Evolutionary conservation across 2,329 filamentous ascomycete species (phyloP).

Genomic region (Apiospora phragmitis): DNA sequence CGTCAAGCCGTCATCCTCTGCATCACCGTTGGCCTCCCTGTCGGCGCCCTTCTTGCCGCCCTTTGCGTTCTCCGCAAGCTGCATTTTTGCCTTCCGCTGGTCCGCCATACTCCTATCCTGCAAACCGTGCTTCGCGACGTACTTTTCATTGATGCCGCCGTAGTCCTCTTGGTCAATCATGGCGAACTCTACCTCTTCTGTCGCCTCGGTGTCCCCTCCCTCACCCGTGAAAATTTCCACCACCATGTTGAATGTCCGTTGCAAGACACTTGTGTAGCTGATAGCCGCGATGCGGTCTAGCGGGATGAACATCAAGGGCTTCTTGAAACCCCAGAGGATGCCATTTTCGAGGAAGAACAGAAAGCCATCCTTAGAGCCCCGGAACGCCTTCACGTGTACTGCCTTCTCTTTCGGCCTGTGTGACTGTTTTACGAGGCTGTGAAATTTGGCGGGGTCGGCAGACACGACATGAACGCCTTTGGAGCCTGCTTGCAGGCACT

Average conservation of each 20-base stretch:
- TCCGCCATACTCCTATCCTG: constrained; percentile 71
- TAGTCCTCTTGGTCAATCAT: constrained; percentile 73
- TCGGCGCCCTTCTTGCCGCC: constrained; percentile 45
- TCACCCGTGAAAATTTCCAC: constrained; percentile 55
- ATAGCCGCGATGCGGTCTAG: constrained; percentile 60
- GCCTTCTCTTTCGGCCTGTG: constrained; percentile 63
- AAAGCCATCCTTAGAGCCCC: constrained; percentile 68
- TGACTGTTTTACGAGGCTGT: constrained; percentile 55
- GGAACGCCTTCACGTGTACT: constrained; percentile 65
- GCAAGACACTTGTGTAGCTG: constrained; percentile 68
- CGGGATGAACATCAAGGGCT: constrained; percentile 65
- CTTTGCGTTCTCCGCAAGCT: constrained; percentile 60
- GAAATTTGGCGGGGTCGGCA: constrained; percentile 57
- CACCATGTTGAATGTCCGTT: constrained; percentile 68
- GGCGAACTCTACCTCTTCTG: constrained; percentile 65
- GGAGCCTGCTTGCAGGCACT: constrained; percentile 49
- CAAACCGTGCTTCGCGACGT: constrained; percentile 60
- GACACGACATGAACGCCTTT: constrained; percentile 50
- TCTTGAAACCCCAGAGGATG: constrained; percentile 71
- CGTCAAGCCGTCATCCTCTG: constrained; percentile 40
- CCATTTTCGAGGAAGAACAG: constrained; percentile 67
- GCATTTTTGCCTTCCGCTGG: constrained; percentile 63
- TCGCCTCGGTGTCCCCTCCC: constrained; percentile 43
- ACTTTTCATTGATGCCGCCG: constrained; percentile 60
- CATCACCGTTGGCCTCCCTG: constrained; percentile 38